phyloP scores from a whole-genome alignment of 192 early-diverging fungal species.

The Linnemannia schmuckeri region DNA sequence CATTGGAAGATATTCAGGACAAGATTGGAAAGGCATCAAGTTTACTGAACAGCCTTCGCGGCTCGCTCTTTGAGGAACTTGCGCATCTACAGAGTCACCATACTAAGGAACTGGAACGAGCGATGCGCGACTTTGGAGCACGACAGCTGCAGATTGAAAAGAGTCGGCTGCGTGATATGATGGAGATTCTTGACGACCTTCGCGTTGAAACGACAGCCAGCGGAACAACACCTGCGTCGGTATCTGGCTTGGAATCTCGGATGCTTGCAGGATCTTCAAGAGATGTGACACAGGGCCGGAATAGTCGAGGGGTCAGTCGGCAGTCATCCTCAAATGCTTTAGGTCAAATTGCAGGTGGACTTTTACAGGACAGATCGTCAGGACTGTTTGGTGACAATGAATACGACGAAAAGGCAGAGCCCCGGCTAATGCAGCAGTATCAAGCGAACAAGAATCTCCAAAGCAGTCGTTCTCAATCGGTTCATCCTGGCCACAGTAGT shows the following conservation, averaged over 20 bases:
- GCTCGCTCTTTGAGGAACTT: constrained; percentile 64
- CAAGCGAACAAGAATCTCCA: constrained; percentile 5
- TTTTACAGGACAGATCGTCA: neutral
- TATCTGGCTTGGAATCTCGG: neutral
- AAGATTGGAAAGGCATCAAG: constrained; percentile 56
- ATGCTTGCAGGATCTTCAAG: constrained; percentile 9
- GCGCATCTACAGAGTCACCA: constrained; percentile 61
- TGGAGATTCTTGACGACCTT: constrained; percentile 44
- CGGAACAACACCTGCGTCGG: neutral
- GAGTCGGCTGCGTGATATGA: constrained; percentile 53
- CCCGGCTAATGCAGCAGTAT: constrained; percentile 3
- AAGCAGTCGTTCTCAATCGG: neutral
- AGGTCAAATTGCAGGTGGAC: neutral
- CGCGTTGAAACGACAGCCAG: constrained; percentile 15
- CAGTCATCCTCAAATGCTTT: constrained; percentile 26
- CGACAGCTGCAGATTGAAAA: constrained; percentile 49
- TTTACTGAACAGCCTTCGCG: constrained; percentile 59
- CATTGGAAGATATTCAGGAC: constrained; percentile 49
- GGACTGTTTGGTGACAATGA: constrained; percentile 8
- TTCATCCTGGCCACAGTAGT: neutral
- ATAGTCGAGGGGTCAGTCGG: constrained; percentile 25
- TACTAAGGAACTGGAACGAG: constrained; percentile 46
- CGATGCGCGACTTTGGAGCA: constrained; percentile 49
- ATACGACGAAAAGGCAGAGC: constrained; percentile 38
- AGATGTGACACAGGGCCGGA: neutral